Base-by-base conservation (phyloP, 208 protist genomes). In the Histomonas meleagridis region DNA sequence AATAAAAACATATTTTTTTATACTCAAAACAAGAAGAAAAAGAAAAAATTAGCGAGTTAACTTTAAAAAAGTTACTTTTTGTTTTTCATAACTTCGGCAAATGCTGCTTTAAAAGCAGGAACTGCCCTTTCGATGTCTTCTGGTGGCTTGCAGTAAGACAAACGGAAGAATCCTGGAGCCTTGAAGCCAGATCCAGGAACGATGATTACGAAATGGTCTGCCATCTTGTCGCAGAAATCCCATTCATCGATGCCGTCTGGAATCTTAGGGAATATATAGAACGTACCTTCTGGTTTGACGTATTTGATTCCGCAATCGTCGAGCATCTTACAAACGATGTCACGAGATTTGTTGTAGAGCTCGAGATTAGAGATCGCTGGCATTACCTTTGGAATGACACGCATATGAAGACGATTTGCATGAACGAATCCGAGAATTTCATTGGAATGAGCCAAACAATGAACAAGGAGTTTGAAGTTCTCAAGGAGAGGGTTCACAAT, bases 141-240 rank as follows among this genome's bases (percentile, higher is more conserved):
- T 86, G 40, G 46, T 55, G 76, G 46, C 35, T 55, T 55, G 76
- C 76, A 86, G 46, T 51, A 86, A 55, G 76, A 86, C 1, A 86
- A 26, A 18, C 76, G 23, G 40, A 86, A 51, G 46, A 55, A 86
- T 43, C 76, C 76, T 18, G 0, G 5, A 14, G 14, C 23, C 32
- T 12, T n/a, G 46, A 86, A 86, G 21, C 40, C 46, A 55, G 40
- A 32, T 14, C 76, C 46, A 55, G 76, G 76, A 86, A 86, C 76
- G 46, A 86, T n/a, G 21, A 86, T 55, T 26, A 86, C 38, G 46
- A 55, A 32, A 46, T 86, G 43, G 7, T 86, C 38, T 23, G 40
- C 46, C 10, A 55, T 12, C 32, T 1, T 55, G 0, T 86, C 46
- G 26, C 46, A 86, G 32, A 86, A 86, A 35, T 5, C 76, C 40